Percentiles rank a stretch among this genome's conserved stretches.
Evolutionary conservation across 768 basidiomycete genomes (phyloP).

Genomic region (Hygrophorus russula): DNA sequence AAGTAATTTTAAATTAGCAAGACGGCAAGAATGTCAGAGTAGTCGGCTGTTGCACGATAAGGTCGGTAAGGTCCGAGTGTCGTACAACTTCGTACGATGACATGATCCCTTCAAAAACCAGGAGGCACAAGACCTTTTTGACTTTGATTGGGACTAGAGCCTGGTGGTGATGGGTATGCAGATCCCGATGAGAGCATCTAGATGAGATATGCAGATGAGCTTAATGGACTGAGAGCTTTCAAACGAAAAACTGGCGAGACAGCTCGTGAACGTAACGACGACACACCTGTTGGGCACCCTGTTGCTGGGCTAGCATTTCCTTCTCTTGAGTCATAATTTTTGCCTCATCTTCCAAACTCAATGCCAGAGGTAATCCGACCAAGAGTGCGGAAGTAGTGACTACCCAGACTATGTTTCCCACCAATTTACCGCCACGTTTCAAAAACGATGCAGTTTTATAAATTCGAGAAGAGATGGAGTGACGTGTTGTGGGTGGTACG

Average conservation of each 20-base stretch:
- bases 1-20: background rate
- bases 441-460: conserved; percentile 51
- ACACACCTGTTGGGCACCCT: conserved; percentile 80
- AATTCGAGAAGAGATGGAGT: conserved; percentile 52
- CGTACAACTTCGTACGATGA: conserved; percentile 12
- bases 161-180: conserved; percentile 35
- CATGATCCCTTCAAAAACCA: conserved; percentile 50
- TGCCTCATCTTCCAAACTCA: conserved; percentile 92
- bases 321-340: conserved; percentile 91
- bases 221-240: conserved; percentile 7
- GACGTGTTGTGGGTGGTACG: conserved; percentile 83
- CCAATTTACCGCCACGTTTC: conserved; percentile 56
- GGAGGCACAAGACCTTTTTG: conserved; percentile 66
- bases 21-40: background rate
- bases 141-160: conserved; percentile 24
- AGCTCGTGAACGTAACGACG: background rate
- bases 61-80: conserved; percentile 8
- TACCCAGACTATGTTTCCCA: conserved; percentile 90
- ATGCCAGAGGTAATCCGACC: conserved; percentile 85
- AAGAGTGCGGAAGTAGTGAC: conserved; percentile 89
- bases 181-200: conserved; percentile 66
- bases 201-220: conserved; percentile 9
- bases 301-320: conserved; percentile 87
- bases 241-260: conserved; percentile 4
- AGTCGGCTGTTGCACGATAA: background rate